Evolutionary conservation across 2,329 filamentous ascomycete species (phyloP).

Genomic region (Fusarium liriodendri): DNA sequence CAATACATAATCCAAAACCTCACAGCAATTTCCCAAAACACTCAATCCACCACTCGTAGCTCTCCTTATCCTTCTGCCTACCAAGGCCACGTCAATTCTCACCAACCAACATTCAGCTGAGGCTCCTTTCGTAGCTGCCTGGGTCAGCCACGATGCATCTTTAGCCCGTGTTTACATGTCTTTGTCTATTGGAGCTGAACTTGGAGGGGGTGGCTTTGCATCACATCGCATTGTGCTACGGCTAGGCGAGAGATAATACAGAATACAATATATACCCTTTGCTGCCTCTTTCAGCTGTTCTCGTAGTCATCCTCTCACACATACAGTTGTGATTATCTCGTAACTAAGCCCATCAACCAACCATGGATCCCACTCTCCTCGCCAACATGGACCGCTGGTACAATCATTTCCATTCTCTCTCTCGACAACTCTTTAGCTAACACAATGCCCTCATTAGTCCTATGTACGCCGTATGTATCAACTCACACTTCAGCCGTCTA

Average conservation of each 20-base stretch:
- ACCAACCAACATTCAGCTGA: not conserved
- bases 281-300: not conserved
- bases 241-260: not conserved
- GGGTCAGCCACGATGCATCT: not conserved
- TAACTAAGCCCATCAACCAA: constrained; percentile 1
- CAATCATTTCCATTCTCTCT: not conserved
- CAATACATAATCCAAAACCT: not conserved
- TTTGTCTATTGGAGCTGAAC: not conserved
- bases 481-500: not conserved
- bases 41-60: constrained; percentile 42
- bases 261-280: not conserved
- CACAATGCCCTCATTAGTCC: constrained; percentile 47
- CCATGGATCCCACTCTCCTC: constrained; percentile 47
- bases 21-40: not conserved
- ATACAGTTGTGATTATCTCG: not conserved
- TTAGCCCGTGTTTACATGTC: not conserved
- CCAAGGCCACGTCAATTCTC: not conserved
- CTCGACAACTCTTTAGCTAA: not conserved
- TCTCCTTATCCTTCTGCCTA: constrained; percentile 48
- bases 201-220: not conserved
- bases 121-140: constrained; percentile 15
- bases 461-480: constrained; percentile 55
- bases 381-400: constrained; percentile 53
- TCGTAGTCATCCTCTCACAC: not conserved
- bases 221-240: not conserved